These are phyloP conservation scores for Parastagonospora avenae DNA, from an alignment of 2,329 filamentous ascomycete genomes.

Conservation along the genomic window DNA sequence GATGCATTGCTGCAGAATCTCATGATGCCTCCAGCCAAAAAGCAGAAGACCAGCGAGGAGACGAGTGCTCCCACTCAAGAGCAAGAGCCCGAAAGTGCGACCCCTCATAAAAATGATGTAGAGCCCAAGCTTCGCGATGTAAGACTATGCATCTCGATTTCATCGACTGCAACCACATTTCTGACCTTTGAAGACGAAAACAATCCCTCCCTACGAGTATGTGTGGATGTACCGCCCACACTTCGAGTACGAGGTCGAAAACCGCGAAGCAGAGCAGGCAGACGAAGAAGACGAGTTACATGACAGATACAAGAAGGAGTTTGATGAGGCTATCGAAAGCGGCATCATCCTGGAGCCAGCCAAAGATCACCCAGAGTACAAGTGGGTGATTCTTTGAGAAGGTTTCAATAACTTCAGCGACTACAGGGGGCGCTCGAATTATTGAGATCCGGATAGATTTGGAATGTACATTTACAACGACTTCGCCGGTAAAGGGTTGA, in stretches of 20 bases:
- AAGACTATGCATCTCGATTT: too few species aligned
- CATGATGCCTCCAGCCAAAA: too few species aligned
- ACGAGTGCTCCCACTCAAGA: too few species aligned
- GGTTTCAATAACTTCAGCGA: conserved; percentile 14
- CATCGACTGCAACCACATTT: too few species aligned
- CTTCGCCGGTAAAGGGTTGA: conserved; percentile 15
- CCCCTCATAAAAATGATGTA: too few species aligned
- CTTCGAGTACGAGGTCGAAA: conserved; percentile 8
- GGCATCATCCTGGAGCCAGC: conserved; percentile 9
- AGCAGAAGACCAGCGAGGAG: too few species aligned
- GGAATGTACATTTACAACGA: conserved; percentile 24
- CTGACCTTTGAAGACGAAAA: background rate
- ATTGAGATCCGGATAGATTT: conserved; percentile 21
- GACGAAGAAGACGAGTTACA: conserved; percentile 7
- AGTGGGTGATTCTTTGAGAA: conserved; percentile 18
- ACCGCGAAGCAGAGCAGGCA: background rate
- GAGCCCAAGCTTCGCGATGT: too few species aligned
- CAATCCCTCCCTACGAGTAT: conserved; percentile 3
- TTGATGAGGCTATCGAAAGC: conserved; percentile 4
- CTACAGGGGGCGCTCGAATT: conserved; percentile 3
- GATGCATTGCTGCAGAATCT: too few species aligned
- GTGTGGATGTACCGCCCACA: conserved; percentile 7
- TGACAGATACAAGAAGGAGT: conserved; percentile 4
- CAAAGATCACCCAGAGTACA: conserved; percentile 8
- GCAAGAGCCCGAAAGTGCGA: too few species aligned